Percentiles rank a stretch among this genome's conserved stretches.
Conservation (phyloP, 305 asterid genomes). For the Fraxinus sp. region DNA sequence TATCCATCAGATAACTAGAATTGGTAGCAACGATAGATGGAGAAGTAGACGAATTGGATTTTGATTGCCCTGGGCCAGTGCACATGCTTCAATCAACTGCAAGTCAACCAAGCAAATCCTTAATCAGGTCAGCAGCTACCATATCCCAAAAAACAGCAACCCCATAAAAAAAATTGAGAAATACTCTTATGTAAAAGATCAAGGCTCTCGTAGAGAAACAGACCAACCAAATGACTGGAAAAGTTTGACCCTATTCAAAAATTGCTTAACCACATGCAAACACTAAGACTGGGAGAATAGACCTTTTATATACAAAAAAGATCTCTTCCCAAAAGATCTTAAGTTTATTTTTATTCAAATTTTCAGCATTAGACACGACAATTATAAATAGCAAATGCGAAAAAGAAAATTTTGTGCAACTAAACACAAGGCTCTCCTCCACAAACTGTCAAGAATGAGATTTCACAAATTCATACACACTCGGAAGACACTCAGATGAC, state of each 20-base stretch:
- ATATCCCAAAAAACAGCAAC: neutral
- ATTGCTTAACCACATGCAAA: neutral
- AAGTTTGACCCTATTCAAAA: neutral
- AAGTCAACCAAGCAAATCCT: conserved; percentile 18
- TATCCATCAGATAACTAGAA: conserved; percentile 29
- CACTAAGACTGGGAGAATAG: neutral
- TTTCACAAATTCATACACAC: neutral
- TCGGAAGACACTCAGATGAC: neutral
- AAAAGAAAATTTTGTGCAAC: neutral
- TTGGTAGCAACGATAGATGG: conserved; percentile 3
- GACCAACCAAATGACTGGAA: neutral
- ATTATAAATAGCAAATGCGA: neutral
- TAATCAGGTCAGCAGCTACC: conserved; percentile 1
- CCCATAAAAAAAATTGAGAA: neutral
- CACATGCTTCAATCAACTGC: conserved; percentile 38
- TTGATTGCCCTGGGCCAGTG: conserved; percentile 29
- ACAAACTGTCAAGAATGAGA: neutral
- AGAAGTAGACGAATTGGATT: conserved; percentile 20
- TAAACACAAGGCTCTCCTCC: neutral
- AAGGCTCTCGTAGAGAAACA: neutral
- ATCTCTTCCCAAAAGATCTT: too few relatives aligned
- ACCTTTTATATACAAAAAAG: too few relatives aligned
- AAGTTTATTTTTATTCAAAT: too few relatives aligned
- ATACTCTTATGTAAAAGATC: neutral
- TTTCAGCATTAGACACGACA: neutral